phyloP scores from a whole-genome alignment of 768 basidiomycete species.

The Calocera cornea region DNA sequence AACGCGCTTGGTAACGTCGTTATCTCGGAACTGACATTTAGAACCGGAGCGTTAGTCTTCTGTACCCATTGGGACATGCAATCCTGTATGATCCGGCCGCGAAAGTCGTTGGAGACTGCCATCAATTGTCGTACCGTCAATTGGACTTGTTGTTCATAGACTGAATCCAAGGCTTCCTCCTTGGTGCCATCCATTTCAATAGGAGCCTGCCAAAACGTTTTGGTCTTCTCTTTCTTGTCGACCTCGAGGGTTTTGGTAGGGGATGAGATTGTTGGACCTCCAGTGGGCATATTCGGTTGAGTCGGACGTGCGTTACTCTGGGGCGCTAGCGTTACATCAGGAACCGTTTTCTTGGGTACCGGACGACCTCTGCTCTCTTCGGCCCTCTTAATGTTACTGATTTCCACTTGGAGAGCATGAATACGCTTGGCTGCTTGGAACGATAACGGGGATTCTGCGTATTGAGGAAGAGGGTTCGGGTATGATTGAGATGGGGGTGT shows the following conservation, averaged over 20 bases:
- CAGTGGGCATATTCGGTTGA: no score
- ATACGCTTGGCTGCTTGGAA: not conserved
- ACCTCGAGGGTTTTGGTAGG: no score
- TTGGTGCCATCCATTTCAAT: not conserved
- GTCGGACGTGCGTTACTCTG: no score
- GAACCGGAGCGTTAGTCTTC: not conserved
- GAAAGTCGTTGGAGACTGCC: not conserved
- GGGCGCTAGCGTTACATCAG: no score
- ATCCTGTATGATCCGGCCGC: not conserved
- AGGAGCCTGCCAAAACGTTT: not conserved
- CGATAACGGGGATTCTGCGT: not conserved
- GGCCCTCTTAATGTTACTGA: not conserved
- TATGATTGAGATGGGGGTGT: no score
- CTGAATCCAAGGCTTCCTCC: not conserved
- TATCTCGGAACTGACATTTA: not conserved
- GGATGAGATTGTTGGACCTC: no score
- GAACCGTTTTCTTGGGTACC: no score
- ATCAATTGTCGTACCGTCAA: not conserved
- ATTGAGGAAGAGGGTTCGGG: no score
- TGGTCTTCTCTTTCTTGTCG: no score
- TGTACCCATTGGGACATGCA: not conserved
- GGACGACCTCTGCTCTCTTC: not conserved
- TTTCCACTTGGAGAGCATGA: not conserved
- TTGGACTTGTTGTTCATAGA: no score
- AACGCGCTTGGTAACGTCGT: no score